These are phyloP conservation scores for Cyamopsis tetragonoloba DNA, from an alignment of 306 rosid species.

Conservation along the genomic window DNA sequence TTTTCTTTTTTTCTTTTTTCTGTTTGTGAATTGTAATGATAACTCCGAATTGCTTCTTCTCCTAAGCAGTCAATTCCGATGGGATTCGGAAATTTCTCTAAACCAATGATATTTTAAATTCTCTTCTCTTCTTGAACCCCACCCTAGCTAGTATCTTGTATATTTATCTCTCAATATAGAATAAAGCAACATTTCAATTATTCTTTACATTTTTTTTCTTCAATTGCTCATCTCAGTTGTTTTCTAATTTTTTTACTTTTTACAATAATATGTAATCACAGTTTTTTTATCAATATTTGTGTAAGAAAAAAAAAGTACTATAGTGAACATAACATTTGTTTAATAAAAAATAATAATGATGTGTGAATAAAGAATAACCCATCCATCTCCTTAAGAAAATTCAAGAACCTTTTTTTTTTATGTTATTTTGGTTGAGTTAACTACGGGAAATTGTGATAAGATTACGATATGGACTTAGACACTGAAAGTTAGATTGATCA, in stretches of 20 bases:
- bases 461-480: not conserved
- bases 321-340: not conserved
- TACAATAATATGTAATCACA: no score
- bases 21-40: no score
- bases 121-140: not conserved
- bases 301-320: no score
- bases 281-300: not conserved
- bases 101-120: slow-evolving; percentile 21
- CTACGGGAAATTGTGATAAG: slow-evolving; percentile 3
- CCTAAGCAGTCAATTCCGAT: not conserved
- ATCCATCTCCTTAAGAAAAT: not conserved
- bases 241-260: no score
- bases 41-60: slow-evolving; percentile 25
- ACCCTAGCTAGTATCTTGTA: not conserved
- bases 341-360: not conserved
- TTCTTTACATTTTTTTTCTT: not conserved
- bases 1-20: slow-evolving; percentile 16
- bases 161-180: slow-evolving; percentile 13
- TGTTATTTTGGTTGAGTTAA: not conserved
- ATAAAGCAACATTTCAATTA: slow-evolving; percentile 10
- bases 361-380: not conserved
- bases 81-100: not conserved
- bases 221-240: no score
- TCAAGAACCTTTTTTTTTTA: not conserved
- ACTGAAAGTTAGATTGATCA: not conserved